Evolutionary conservation across 2,329 filamentous ascomycete species (phyloP).

Genomic region (Colletotrichum chrysophilum): DNA sequence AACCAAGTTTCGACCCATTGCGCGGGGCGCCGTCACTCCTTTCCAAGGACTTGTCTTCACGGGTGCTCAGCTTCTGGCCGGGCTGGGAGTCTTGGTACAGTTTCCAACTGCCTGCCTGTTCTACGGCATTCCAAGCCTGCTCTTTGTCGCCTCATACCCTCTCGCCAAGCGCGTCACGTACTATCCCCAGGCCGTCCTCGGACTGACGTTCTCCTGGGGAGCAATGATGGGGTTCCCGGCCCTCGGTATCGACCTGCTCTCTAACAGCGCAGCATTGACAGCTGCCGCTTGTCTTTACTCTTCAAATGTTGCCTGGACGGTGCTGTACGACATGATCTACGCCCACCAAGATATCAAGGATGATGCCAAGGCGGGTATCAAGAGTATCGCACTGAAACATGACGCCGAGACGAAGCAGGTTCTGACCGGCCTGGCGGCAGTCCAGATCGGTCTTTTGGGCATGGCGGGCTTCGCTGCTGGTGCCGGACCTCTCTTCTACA

Average conservation of each 20-base stretch:
- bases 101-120: slow-evolving; percentile 77
- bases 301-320: slow-evolving; percentile 84
- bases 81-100: slow-evolving; percentile 76
- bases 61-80: slow-evolving; percentile 74
- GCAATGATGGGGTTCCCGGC: slow-evolving; percentile 88
- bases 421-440: slow-evolving; percentile 70
- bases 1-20: slow-evolving; percentile 80
- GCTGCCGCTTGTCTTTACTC: slow-evolving; percentile 75
- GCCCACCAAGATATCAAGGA: slow-evolving; percentile 91
- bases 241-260: slow-evolving; percentile 76
- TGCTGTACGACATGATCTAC: slow-evolving; percentile 92
- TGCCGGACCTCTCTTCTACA: slow-evolving; percentile 72
- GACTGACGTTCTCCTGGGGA: slow-evolving; percentile 88
- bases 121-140: slow-evolving; percentile 77
- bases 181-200: slow-evolving; percentile 85
- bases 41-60: slow-evolving; percentile 76
- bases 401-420: slow-evolving; percentile 79
- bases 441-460: slow-evolving; percentile 73
- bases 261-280: slow-evolving; percentile 64
- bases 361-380: slow-evolving; percentile 85
- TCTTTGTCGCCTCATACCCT: slow-evolving; percentile 78
- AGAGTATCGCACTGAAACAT: slow-evolving; percentile 84
- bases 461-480: slow-evolving; percentile 71
- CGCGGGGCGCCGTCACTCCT: slow-evolving; percentile 77
- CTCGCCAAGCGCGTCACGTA: slow-evolving; percentile 86